phyloP scores from a whole-genome alignment of 768 basidiomycete genomes.

The Stropharia rugosoannulata region DNA sequence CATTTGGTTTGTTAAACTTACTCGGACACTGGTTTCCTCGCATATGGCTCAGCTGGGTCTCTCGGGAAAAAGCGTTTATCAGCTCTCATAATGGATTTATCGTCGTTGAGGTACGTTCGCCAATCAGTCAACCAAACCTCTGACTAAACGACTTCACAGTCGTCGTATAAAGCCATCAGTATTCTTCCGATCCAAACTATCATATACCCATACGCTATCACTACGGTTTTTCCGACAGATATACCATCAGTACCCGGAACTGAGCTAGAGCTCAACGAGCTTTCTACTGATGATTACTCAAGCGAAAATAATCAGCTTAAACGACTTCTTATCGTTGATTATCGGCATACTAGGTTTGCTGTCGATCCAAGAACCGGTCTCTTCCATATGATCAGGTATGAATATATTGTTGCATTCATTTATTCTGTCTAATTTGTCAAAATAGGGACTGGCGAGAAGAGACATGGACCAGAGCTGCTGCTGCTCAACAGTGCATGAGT shows the following conservation, averaged over 20 bases:
- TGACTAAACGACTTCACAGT: conserved; percentile 47
- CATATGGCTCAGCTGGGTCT: conserved; percentile 87
- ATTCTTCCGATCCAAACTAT: conserved; percentile 70
- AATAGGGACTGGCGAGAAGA: conserved; percentile 89
- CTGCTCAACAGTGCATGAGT: conserved; percentile 66
- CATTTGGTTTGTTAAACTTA: conserved; percentile 72
- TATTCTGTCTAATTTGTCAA: conserved; percentile 5
- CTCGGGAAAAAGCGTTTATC: conserved; percentile 80
- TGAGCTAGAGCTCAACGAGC: conserved; percentile 21
- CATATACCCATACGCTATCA: conserved; percentile 73
- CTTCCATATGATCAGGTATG: conserved; percentile 77
- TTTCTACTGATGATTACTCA: conserved; percentile 28
- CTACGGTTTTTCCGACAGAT: conserved; percentile 69
- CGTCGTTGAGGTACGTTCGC: conserved; percentile 78
- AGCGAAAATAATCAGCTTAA: conserved; percentile 38
- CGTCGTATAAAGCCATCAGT: conserved; percentile 78
- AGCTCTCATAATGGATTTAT: conserved; percentile 70
- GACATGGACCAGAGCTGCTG: conserved; percentile 58
- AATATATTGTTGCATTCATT: neutral
- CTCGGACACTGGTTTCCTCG: conserved; percentile 93
- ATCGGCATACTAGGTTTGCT: conserved; percentile 90
- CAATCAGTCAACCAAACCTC: neutral
- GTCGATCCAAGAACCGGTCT: conserved; percentile 82
- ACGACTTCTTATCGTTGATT: conserved; percentile 73
- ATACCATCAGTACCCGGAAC: conserved; percentile 28